These are phyloP conservation scores for Pyrrhoderma noxium DNA, from an alignment of 1,284 basidiomycete genomes.

Conservation along the genomic window DNA sequence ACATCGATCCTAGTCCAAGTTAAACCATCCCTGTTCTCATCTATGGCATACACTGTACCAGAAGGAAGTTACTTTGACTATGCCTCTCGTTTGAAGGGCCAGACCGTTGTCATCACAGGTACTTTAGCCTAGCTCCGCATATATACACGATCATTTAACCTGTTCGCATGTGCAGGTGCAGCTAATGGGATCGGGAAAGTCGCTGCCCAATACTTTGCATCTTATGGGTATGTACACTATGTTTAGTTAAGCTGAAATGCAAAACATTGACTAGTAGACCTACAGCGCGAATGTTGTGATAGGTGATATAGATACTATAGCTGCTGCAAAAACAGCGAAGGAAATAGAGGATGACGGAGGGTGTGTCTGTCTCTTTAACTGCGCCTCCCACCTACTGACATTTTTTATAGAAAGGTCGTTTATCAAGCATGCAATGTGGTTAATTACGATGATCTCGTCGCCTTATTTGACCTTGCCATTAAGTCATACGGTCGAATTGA, in stretches of 20 bases:
- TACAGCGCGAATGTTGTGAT: constrained; percentile 51
- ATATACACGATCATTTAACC: no score
- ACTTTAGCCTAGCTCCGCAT: background rate
- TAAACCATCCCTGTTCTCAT: background rate
- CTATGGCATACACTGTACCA: constrained; percentile 27
- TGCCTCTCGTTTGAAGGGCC: constrained; percentile 36
- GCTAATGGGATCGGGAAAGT: constrained; percentile 51
- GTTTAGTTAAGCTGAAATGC: constrained; percentile 6
- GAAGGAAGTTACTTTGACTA: constrained; percentile 40
- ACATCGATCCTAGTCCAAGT: no score
- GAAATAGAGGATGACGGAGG: constrained; percentile 40
- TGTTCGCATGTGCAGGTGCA: constrained; percentile 31
- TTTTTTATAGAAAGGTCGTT: constrained; percentile 33
- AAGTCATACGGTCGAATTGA: constrained; percentile 42
- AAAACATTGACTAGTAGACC: constrained; percentile 1
- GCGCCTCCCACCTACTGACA: background rate
- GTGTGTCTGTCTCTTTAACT: constrained; percentile 24
- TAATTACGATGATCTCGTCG: constrained; percentile 46
- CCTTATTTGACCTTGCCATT: constrained; percentile 45
- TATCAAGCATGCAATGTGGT: constrained; percentile 44
- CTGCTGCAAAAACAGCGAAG: constrained; percentile 34
- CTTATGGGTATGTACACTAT: constrained; percentile 41
- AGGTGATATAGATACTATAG: constrained; percentile 39
- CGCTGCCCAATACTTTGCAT: constrained; percentile 29
- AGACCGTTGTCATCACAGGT: constrained; percentile 54